Percentiles rank a stretch among this genome's conserved stretches.
Conservation (phyloP, 192 early-diverging fungal genomes). For the Coemansia brasiliensis region DNA sequence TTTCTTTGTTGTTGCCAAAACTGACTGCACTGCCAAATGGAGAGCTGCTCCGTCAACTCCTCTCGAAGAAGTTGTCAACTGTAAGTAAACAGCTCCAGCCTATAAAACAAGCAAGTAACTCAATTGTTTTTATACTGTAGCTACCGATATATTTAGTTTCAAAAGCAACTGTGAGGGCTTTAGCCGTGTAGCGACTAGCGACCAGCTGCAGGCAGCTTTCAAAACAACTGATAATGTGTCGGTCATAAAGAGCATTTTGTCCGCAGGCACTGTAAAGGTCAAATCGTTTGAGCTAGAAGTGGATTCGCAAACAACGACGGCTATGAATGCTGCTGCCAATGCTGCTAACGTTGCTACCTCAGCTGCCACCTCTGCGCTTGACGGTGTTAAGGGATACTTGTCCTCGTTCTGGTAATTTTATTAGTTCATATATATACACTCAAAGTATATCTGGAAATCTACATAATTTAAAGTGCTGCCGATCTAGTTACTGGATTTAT, state of each 20-base stretch:
- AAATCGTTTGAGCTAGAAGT: constrained; percentile 49
- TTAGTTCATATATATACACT: background rate
- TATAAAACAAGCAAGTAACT: background rate
- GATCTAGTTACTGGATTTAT: background rate
- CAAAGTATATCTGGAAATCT: background rate
- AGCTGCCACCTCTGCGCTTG: constrained; percentile 39
- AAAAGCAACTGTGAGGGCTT: constrained; percentile 14
- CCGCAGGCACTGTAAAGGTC: constrained; percentile 25
- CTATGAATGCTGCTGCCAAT: constrained; percentile 31
- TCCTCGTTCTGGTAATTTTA: constrained; percentile 45
- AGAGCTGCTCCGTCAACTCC: constrained; percentile 34
- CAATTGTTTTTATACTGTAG: constrained; percentile 14
- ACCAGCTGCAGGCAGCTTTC: constrained; percentile 41
- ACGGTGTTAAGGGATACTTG: constrained; percentile 37
- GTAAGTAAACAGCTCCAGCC: constrained; percentile 48
- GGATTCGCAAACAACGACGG: constrained; percentile 43
- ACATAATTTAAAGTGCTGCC: background rate
- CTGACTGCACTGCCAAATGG: constrained; percentile 45
- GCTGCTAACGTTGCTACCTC: constrained; percentile 46
- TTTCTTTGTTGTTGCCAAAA: constrained; percentile 42
- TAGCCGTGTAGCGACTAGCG: constrained; percentile 28
- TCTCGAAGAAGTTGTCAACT: constrained; percentile 49
- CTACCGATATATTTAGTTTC: constrained; percentile 40
- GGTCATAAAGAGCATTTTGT: constrained; percentile 49
- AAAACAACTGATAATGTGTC: constrained; percentile 39